Evolutionary conservation across 345 rosid genomes (phyloP).

Genomic region (Salix viminalis): DNA sequence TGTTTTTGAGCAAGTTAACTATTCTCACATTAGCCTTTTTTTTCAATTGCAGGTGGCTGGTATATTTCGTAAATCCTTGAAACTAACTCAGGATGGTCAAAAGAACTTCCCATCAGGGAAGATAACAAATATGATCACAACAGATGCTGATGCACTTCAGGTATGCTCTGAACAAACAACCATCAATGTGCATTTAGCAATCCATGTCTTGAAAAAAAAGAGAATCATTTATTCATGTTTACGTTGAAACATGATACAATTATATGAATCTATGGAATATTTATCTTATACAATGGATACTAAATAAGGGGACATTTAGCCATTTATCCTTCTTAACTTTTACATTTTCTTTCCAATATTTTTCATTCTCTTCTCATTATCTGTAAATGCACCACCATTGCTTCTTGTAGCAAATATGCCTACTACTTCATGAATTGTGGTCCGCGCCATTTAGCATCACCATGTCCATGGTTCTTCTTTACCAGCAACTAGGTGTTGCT

Average conservation of each 20-base stretch:
- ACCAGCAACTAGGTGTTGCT: slow-evolving; percentile 32
- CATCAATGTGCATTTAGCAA: not conserved
- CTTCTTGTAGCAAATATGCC: slow-evolving; percentile 25
- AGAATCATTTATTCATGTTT: not conserved
- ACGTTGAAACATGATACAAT: not conserved
- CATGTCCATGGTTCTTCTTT: slow-evolving; percentile 29
- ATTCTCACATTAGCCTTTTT: not conserved
- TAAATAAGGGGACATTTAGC: not conserved
- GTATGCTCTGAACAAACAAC: slow-evolving; percentile 7
- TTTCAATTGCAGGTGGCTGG: slow-evolving; percentile 25
- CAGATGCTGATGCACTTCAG: slow-evolving; percentile 35
- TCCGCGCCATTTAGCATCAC: slow-evolving; percentile 35
- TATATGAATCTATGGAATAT: not conserved
- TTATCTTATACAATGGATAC: not conserved
- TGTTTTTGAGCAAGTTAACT: not conserved
- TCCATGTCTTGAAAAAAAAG: not conserved
- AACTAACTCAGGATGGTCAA: slow-evolving; percentile 27
- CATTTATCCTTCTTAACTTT: not conserved
- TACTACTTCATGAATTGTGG: slow-evolving; percentile 30
- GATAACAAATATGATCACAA: slow-evolving; percentile 33
- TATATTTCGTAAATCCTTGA: slow-evolving; percentile 30
- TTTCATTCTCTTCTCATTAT: not conserved
- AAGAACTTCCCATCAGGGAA: slow-evolving; percentile 27
- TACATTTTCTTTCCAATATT: not conserved
- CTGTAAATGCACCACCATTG: not conserved